Base-by-base conservation (phyloP, 306 rosid genomes). In the Malus asiatica region DNA sequence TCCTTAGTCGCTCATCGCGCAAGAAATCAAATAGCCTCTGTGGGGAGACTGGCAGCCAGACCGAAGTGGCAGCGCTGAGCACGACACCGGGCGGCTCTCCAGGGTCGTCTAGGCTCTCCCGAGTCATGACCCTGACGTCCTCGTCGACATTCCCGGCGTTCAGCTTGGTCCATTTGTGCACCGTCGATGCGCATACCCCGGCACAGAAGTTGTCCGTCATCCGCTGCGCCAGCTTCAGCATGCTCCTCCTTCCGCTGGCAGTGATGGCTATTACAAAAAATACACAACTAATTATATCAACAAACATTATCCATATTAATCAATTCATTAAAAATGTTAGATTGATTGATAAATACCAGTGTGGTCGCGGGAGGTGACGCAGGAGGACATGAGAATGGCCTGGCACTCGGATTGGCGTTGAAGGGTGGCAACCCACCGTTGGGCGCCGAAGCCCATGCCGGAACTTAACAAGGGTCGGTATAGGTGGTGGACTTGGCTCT, bases 141-240 rank as follows among this genome's bases (percentile, higher is more conserved):
- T 96, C 99, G 4, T 86, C 99, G 0, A 92, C 92, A 1, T 85
- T 92, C 0, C 91, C 89, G 0, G 96, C 84, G 12, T 86, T 88
- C 27, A 96, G 90, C 79, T 96, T 96, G 89, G 82, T 96, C 99
- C 99, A 96, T 30, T 96, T 88, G 83, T 96, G 97, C 58, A 92
- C 93, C 0, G 99, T 96, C 0, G 99, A 96, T 0, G 97, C 99
- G 9, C 97, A 96, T 5, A 96, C 99, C 0, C 99, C 99, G 0
- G 99, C 98, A 4, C 97, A 96, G 86, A 96, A 96, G 82, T 96
- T 96, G 79, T 91, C 94, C 0, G 97, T 96, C 99, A 96, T 96
- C 1, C 99, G 78, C 40, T 89, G 97, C 0, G 99, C 99, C 11
- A 96, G 84, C 90, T 96, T 96, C 87, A 96, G 53, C 99, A 96